Percentiles rank a stretch among this genome's conserved stretches.
These are phyloP conservation scores for Aphanomyces euteiches DNA, from an alignment of 352 stramenopile species.

Conservation along the genomic window DNA sequence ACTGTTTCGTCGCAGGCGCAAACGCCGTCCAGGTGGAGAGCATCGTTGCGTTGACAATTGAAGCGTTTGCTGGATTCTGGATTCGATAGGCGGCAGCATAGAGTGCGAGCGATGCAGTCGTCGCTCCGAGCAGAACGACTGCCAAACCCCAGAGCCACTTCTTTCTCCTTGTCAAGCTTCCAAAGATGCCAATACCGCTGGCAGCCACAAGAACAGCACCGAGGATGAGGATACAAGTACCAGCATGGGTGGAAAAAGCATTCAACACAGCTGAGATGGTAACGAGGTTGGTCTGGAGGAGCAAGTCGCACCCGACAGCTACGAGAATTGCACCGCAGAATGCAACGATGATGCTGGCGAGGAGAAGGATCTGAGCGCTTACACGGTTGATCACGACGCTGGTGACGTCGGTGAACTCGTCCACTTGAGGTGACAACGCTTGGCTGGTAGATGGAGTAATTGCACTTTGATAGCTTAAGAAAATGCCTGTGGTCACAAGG, in stretches of 20 bases:
- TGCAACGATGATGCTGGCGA: slow-evolving; percentile 16
- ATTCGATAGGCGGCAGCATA: slow-evolving; percentile 45
- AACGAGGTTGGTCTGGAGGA: slow-evolving; percentile 66
- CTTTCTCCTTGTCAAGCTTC: slow-evolving; percentile 34
- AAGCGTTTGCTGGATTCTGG: slow-evolving; percentile 6
- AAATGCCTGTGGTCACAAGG: slow-evolving; percentile 11
- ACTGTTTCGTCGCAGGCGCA: slow-evolving; percentile 39
- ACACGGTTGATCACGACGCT: slow-evolving; percentile 15
- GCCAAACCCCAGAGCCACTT: slow-evolving; percentile 39
- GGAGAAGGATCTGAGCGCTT: slow-evolving; percentile 19
- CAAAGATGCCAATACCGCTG: slow-evolving; percentile 35
- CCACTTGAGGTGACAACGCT: too few relatives aligned
- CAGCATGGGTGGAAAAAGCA: slow-evolving; percentile 52
- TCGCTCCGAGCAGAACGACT: slow-evolving; percentile 27
- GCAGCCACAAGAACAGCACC: slow-evolving; percentile 45
- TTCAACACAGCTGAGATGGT: slow-evolving; percentile 55
- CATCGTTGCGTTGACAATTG: slow-evolving; percentile 20
- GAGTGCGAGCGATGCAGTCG: slow-evolving; percentile 29
- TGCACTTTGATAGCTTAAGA: background rate
- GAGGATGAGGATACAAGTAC: slow-evolving; percentile 44
- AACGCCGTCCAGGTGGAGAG: slow-evolving; percentile 22
- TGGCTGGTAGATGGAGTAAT: background rate
- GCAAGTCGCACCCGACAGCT: slow-evolving; percentile 47
- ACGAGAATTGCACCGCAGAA: slow-evolving; percentile 37
- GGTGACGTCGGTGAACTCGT: slow-evolving; percentile 17